These are phyloP conservation scores for Starmerella vaccinii DNA, from an alignment of 805 yeast species.

Conservation along the genomic window DNA sequence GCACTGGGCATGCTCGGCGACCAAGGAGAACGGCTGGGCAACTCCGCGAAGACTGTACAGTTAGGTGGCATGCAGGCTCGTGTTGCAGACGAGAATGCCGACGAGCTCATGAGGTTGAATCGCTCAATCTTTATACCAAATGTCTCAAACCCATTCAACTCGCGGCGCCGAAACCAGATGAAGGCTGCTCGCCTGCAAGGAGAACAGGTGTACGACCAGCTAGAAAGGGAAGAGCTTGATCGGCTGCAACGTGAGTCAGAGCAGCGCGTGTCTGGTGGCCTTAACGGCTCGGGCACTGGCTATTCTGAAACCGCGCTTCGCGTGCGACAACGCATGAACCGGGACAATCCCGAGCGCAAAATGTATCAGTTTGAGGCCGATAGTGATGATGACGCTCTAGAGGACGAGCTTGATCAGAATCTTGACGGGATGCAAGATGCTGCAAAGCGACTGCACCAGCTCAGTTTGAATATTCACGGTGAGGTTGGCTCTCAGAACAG, in stretches of 20 bases:
- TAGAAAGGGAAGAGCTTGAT: constrained; percentile 51
- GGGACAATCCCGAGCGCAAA: constrained; percentile 32
- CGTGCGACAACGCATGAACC: constrained; percentile 43
- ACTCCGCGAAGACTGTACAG: constrained; percentile 65
- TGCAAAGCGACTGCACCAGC: constrained; percentile 57
- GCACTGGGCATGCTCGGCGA: constrained; percentile 86
- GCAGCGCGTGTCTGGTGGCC: constrained; percentile 51
- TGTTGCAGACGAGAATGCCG: constrained; percentile 73
- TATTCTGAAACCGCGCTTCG: constrained; percentile 31
- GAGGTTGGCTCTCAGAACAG: constrained; percentile 73
- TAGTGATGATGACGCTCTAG: constrained; percentile 87
- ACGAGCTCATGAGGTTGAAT: constrained; percentile 66
- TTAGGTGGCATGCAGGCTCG: constrained; percentile 71
- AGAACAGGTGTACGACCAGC: constrained; percentile 52
- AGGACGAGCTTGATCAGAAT: constrained; percentile 73
- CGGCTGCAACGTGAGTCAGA: constrained; percentile 53
- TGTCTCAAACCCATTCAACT: constrained; percentile 80
- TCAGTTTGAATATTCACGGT: constrained; percentile 61
- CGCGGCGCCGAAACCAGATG: constrained; percentile 60
- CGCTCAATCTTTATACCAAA: constrained; percentile 72
- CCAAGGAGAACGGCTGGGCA: constrained; percentile 78
- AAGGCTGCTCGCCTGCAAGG: constrained; percentile 60
- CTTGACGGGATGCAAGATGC: constrained; percentile 64
- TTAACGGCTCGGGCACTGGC: constrained; percentile 24
- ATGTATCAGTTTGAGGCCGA: constrained; percentile 53